phyloP scores from a whole-genome alignment of 306 rosid genomes.

The Vicia faba region DNA sequence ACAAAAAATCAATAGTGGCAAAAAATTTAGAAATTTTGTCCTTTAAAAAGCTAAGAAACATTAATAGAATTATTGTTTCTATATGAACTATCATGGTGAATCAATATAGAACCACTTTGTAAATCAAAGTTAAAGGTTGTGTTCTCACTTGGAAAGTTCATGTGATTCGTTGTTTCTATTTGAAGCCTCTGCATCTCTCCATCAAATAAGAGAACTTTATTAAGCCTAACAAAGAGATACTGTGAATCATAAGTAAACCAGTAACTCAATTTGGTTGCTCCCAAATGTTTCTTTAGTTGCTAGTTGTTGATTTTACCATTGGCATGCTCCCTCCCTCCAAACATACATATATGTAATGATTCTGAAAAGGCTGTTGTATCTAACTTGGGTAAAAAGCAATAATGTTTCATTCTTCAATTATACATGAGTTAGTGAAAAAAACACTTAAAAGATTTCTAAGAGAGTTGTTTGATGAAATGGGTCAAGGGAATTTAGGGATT shows the following conservation, averaged over 20 bases:
- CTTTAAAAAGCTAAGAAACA: slow-evolving; percentile 17
- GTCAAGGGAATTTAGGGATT: too few relatives aligned
- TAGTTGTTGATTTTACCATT: too few relatives aligned
- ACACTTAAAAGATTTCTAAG: too few relatives aligned
- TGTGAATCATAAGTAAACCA: slow-evolving; percentile 29
- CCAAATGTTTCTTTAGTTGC: too few relatives aligned
- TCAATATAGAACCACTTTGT: slow-evolving; percentile 17
- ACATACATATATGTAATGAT: too few relatives aligned
- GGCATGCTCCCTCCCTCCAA: too few relatives aligned
- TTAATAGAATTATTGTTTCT: slow-evolving; percentile 8
- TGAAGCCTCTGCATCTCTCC: slow-evolving; percentile 46
- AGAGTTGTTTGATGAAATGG: too few relatives aligned
- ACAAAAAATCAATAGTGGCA: neutral
- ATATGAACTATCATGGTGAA: slow-evolving; percentile 10
- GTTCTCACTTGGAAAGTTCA: slow-evolving; percentile 59
- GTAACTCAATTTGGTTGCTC: neutral
- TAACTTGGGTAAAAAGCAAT: too few relatives aligned
- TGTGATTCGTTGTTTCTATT: slow-evolving; percentile 45
- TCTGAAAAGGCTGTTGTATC: too few relatives aligned
- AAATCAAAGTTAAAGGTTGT: slow-evolving; percentile 27
- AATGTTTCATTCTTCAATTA: too few relatives aligned
- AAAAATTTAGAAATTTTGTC: slow-evolving; percentile 22
- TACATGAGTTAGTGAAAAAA: too few relatives aligned
- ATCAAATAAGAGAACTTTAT: slow-evolving; percentile 42
- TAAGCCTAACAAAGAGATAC: slow-evolving; percentile 35